phyloP scores from a whole-genome alignment of 306 rosid genomes.

The Cicer cuneatum region DNA sequence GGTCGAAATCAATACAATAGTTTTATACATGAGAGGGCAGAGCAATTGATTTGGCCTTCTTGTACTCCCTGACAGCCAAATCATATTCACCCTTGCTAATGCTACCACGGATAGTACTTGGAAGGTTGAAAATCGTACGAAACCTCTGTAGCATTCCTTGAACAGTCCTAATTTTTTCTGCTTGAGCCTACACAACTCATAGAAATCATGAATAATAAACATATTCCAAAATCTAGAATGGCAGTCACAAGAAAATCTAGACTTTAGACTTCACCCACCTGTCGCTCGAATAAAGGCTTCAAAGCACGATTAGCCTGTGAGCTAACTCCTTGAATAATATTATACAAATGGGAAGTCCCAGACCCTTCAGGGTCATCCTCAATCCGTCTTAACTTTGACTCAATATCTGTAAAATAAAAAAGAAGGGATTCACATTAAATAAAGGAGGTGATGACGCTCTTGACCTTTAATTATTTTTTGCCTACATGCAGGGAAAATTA shows the following conservation, averaged over 20 bases:
- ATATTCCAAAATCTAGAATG: constrained; percentile 46
- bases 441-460: constrained; percentile 21
- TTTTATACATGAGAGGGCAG: constrained; percentile 88
- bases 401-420: constrained; percentile 69
- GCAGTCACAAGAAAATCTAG: constrained; percentile 37
- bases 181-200: constrained; percentile 78
- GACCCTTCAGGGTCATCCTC: constrained; percentile 99
- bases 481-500: constrained; percentile 8
- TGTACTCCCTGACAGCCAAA: constrained; percentile 98
- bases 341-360: constrained; percentile 89
- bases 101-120: constrained; percentile 92
- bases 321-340: constrained; percentile 85
- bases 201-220: constrained; percentile 33
- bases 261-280: constrained; percentile 64
- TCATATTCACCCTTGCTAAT: constrained; percentile 98
- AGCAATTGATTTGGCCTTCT: constrained; percentile 97
- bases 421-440: constrained; percentile 43
- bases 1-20: constrained; percentile 35
- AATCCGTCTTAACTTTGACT: constrained; percentile 88
- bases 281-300: constrained; percentile 94
- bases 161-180: constrained; percentile 96
- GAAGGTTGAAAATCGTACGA: constrained; percentile 91
- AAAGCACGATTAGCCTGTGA: constrained; percentile 89
- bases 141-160: constrained; percentile 99
- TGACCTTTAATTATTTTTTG: constrained; percentile 29